A percentile compares a stretch with the other conserved stretches of the same genome.
Evolutionary conservation across 768 basidiomycete genomes (phyloP).

Genomic region (Hysterangium stoloniferum): DNA sequence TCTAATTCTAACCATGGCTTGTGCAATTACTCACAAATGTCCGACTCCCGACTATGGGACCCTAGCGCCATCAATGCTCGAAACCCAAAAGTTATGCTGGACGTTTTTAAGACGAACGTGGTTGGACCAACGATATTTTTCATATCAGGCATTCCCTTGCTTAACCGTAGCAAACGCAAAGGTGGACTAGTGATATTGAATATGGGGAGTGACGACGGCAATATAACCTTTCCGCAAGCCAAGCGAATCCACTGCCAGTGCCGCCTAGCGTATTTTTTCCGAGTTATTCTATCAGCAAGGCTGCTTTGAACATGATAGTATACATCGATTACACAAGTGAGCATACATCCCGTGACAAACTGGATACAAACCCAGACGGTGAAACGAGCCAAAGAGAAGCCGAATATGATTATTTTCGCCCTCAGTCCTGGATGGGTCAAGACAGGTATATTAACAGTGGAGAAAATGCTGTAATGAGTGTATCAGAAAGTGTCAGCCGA

Average conservation of each 20-base stretch:
- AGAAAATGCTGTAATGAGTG: slow-evolving; percentile 20
- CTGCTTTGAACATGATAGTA: slow-evolving; percentile 34
- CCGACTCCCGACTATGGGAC: too few species aligned
- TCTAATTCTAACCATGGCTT: too few species aligned
- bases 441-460: slow-evolving; percentile 26
- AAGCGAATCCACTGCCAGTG: background rate
- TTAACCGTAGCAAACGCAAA: slow-evolving; percentile 22
- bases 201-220: slow-evolving; percentile 24
- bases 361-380: slow-evolving; percentile 28
- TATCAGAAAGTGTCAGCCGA: background rate
- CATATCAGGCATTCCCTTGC: slow-evolving; percentile 26
- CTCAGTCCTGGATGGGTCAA: slow-evolving; percentile 34
- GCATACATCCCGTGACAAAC: too few species aligned
- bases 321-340: too few species aligned
- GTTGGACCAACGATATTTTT: slow-evolving; percentile 28
- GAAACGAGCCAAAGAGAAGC: slow-evolving; percentile 28
- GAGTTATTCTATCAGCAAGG: slow-evolving; percentile 31
- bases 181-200: slow-evolving; percentile 24
- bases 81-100: slow-evolving; percentile 17
- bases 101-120: slow-evolving; percentile 25
- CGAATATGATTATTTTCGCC: slow-evolving; percentile 25
- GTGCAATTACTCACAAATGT: too few species aligned
- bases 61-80: slow-evolving; percentile 20
- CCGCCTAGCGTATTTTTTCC: slow-evolving; percentile 9
- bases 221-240: slow-evolving; percentile 1